Evolutionary conservation across 495 filamentous ascomycete species (phyloP).

Genomic region (Aspergillus baeticus): DNA sequence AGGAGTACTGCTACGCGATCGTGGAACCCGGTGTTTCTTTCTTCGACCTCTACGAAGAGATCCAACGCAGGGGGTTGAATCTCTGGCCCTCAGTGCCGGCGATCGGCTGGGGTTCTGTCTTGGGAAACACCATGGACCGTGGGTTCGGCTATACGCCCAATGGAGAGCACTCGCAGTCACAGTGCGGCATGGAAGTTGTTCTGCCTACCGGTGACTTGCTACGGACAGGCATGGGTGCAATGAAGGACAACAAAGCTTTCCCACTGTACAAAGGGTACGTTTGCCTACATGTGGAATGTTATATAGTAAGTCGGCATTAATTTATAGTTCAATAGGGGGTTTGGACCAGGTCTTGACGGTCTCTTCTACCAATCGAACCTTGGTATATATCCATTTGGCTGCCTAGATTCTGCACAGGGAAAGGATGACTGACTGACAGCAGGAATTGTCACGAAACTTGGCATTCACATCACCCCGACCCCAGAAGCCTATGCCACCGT

Average conservation of each 20-base stretch:
- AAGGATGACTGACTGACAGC: neutral
- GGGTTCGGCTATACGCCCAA: conserved; percentile 57
- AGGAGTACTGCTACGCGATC: conserved; percentile 49
- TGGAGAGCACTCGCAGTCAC: conserved; percentile 43
- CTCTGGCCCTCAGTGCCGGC: conserved; percentile 44
- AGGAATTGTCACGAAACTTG: too few species aligned
- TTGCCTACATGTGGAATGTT: too few species aligned
- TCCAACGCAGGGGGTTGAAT: conserved; percentile 31
- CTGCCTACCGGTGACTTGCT: conserved; percentile 54
- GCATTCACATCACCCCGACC: too few species aligned
- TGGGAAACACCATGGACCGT: conserved; percentile 57
- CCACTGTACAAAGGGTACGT: too few species aligned
- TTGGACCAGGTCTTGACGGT: too few species aligned
- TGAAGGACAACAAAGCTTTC: neutral
- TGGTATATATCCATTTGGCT: too few species aligned
- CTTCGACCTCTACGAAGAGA: conserved; percentile 51
- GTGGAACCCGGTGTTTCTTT: conserved; percentile 62
- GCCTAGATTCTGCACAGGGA: too few species aligned
- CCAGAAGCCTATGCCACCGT: too few species aligned
- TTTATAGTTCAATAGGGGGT: too few species aligned
- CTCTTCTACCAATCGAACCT: too few species aligned
- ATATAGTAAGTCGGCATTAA: too few species aligned
- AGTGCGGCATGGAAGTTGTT: conserved; percentile 55
- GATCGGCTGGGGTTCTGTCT: conserved; percentile 54
- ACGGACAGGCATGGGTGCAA: conserved; percentile 59